These are phyloP conservation scores for Candida boleticola DNA, from an alignment of 805 yeast genomes.

Conservation along the genomic window DNA sequence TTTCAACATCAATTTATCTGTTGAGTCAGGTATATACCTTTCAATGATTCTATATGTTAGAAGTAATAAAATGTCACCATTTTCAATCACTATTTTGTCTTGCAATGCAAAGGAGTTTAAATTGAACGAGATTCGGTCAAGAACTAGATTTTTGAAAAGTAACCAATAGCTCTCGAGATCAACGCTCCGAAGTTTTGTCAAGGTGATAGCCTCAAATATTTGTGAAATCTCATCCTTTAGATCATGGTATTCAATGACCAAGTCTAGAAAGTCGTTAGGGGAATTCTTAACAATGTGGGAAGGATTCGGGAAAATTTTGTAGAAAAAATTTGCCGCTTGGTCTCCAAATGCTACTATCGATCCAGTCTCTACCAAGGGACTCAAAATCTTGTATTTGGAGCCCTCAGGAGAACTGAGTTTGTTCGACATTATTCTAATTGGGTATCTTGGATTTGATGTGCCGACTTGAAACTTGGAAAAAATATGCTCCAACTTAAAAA, in stretches of 20 bases:
- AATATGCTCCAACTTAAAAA: constrained; percentile 54
- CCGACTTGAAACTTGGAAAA: constrained; percentile 71
- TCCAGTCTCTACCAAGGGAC: constrained; percentile 14
- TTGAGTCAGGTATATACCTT: background rate
- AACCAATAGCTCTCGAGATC: constrained; percentile 19
- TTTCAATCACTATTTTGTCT: constrained; percentile 3
- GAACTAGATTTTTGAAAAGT: constrained; percentile 18
- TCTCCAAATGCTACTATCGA: constrained; percentile 58
- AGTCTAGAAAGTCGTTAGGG: constrained; percentile 35
- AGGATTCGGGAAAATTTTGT: constrained; percentile 38
- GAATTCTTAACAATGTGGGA: constrained; percentile 14
- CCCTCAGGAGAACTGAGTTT: constrained; percentile 29
- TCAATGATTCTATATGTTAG: background rate
- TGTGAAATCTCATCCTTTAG: constrained; percentile 44
- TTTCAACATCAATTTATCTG: background rate
- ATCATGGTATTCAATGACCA: constrained; percentile 46
- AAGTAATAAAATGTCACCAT: background rate
- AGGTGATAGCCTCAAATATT: constrained; percentile 10
- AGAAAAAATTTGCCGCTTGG: constrained; percentile 67
- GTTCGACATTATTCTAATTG: constrained; percentile 52
- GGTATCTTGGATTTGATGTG: constrained; percentile 48
- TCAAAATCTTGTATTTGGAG: constrained; percentile 21
- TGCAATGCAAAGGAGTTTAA: constrained; percentile 29
- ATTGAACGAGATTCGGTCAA: constrained; percentile 23
- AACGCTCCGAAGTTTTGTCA: constrained; percentile 12